These are phyloP conservation scores for Dittrichia graveolens DNA, from an alignment of 129 eudicot species.

Conservation along the genomic window DNA sequence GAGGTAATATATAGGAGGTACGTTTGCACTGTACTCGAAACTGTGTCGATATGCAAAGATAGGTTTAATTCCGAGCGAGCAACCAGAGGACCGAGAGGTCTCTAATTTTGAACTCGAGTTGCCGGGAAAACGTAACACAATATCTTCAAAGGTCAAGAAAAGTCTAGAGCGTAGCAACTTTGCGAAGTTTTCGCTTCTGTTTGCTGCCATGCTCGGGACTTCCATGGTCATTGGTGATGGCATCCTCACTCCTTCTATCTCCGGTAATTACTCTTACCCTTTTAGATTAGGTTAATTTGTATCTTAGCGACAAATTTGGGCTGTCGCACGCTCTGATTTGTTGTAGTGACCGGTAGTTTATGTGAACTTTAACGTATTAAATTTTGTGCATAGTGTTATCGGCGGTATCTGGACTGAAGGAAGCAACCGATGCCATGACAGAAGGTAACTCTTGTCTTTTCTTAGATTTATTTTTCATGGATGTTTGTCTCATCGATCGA, in stretches of 20 bases:
- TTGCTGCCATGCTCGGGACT: constrained; percentile 76
- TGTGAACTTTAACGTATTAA: not conserved
- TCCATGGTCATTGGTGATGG: constrained; percentile 89
- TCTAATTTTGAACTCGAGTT: constrained; percentile 55
- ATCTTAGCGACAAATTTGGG: no score
- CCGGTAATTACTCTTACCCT: constrained; percentile 42
- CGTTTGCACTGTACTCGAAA: constrained; percentile 78
- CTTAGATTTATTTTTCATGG: not conserved
- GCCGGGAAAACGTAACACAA: constrained; percentile 41
- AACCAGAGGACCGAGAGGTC: constrained; percentile 61
- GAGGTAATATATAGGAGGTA: constrained; percentile 54
- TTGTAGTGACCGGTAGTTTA: not conserved
- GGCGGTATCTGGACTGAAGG: constrained; percentile 72
- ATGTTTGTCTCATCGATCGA: no score
- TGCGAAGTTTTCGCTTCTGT: constrained; percentile 55
- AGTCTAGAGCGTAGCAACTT: constrained; percentile 52
- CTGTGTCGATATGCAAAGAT: constrained; percentile 75
- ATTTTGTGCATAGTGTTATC: constrained; percentile 46
- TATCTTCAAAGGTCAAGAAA: constrained; percentile 53
- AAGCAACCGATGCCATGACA: constrained; percentile 51
- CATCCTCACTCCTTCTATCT: constrained; percentile 75
- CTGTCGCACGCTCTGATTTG: not conserved
- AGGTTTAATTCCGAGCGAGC: constrained; percentile 71
- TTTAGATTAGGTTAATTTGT: no score
- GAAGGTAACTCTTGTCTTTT: constrained; percentile 42